Evolutionary conservation across 2,329 filamentous ascomycete genomes (phyloP), one percentile per base, ranked within the genome.

Genomic region (Monilinia polystroma): DNA sequence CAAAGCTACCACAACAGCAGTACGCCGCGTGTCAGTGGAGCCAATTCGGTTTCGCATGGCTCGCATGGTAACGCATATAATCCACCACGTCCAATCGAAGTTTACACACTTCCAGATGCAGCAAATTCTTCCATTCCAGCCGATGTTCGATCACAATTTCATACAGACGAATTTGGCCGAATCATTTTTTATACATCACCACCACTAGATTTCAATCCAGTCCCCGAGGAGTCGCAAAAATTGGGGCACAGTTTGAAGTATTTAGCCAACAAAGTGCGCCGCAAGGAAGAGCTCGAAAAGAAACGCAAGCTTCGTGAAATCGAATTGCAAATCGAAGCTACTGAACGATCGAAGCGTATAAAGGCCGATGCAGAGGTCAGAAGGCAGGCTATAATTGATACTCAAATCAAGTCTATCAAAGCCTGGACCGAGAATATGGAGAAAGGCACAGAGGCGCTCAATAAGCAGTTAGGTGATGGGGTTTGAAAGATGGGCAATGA

Each of bases 121-220:
- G 87, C 87, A 43, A 90, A 91, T 72, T 79, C 82, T 11, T 81
- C 83, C 20, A 90, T 91, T 65, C 88, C 88, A 0, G 77, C 80
- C 6, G 85, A 89, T 51, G 84, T 90, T 29, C 85, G 88, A 49
- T 78, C 83, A 63, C 85, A 88, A 70, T 91, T 90, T 73, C 87
- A 90, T 66, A 82, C 82, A 62, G 88, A 91, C 70, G 86, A 87
- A 18, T 79, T 84, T 63, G 88, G 88, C 12, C 84, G 83, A 38
- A 80, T 91, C 0, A 79, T 91, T 8, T 91, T 90, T 79, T 91
- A 90, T 79, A 87, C 86, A 1, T 80, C 83, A 0, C 88, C 88
- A 4, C 89, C 89, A 1, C 76, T 89, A 54, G 83, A 87, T 70
- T 65, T 69, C 64, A 71, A 74, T 45, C 71, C 69, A 35, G 45